phyloP scores from a whole-genome alignment of 148 eudicot genomes.

The Vaccinium corymbosum region DNA sequence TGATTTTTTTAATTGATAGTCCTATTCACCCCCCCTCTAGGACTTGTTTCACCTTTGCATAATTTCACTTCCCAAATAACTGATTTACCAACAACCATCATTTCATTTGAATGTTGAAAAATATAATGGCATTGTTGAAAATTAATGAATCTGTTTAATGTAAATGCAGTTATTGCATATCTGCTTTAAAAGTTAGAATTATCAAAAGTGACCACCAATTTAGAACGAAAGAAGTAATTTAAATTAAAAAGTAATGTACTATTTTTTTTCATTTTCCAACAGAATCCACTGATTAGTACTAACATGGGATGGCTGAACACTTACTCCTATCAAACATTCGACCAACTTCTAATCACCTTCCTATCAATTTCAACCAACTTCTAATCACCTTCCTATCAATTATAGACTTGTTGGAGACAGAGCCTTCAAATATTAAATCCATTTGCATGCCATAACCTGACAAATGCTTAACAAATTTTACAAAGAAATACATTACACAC shows the following conservation, averaged over 20 bases:
- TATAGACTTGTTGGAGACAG: background rate
- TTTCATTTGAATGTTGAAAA: no score
- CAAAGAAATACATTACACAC: conserved; percentile 14
- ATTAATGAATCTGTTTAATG: no score
- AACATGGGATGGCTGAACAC: conserved; percentile 9
- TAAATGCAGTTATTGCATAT: no score
- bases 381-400: conserved; percentile 11
- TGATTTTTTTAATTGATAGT: no score
- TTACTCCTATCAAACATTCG: background rate
- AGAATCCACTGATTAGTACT: background rate
- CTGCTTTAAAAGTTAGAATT: no score
- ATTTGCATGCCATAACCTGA: background rate
- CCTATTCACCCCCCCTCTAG: no score
- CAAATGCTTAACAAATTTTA: background rate
- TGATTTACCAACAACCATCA: no score
- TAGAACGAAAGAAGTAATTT: fast-evolving
- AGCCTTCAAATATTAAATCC: background rate
- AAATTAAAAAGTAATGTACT: background rate
- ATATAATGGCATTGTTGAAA: no score
- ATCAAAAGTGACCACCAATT: no score
- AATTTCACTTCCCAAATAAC: no score
- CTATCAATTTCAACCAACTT: background rate
- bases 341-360: no score
- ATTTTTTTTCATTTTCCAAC: background rate
- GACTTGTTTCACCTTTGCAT: no score